Evolutionary conservation across 495 filamentous ascomycete genomes (phyloP), one percentile per base, ranked within the genome.

Genomic region (Daldinia vernicosa): DNA sequence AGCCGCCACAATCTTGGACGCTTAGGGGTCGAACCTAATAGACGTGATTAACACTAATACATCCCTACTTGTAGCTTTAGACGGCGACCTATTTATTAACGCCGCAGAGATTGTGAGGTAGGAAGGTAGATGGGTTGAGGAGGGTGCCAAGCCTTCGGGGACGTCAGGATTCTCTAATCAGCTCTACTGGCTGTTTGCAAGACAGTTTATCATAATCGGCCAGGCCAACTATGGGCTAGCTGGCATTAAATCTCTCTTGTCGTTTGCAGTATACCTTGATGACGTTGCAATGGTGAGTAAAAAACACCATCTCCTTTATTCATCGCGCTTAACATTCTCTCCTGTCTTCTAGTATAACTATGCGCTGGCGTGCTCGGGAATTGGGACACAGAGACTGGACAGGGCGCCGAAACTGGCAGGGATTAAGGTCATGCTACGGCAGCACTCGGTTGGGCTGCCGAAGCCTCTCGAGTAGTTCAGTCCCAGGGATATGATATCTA

Each of bases 191-290:
- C 63, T 80, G 2, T 81, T 63, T 59, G 72, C 75, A 2, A 74
- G 79, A 4, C 79, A 80, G 57, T 69, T 63, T 0, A 69, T 74
- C 2, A 66, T 78, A 33, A 75, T 79, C 56, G 78, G 80, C 1
- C 80, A 83, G 57, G 79, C 71, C 1, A 77, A 78, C 47, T 78
- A 78, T 53, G 72, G 76, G n/a, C 67, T 77, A 58, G 75, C 67
- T 8, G 77, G 75, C 52, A 81, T 81, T 37, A 77, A 78, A 37
- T 70, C 76, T 0, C 60, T 81, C 11, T 45, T 83, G n/a, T 75
- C 63, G 19, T 80, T 82, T 64, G 76, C 79, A 4, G 78, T 80
- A 9, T 82, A 82, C 56, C 68, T 81, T 12, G 77, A 82, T 17
- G 80, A 81, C 6, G n/a, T 40, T 12, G 15, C 39, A 40, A 40